Percentiles rank a stretch among this genome's conserved stretches.
phyloP scores from a whole-genome alignment of 148 eudicot species.

The Fagopyrum tataricum region DNA sequence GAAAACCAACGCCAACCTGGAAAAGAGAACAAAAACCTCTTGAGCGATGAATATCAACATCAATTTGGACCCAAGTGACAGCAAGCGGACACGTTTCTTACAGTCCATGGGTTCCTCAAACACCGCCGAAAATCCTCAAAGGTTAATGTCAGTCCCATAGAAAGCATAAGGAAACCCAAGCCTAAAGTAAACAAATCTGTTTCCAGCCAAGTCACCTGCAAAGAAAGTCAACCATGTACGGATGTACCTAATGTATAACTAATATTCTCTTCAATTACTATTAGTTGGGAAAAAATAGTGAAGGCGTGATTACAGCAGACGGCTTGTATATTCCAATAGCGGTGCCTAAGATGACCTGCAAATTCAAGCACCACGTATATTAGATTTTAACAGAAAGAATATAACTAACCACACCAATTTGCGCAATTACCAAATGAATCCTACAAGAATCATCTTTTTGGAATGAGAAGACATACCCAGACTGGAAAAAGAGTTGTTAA shows the following conservation, averaged over 20 bases:
- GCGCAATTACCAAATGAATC: background rate
- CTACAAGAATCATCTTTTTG: background rate
- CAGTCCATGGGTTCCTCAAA: constrained; percentile 95
- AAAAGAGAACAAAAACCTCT: constrained; percentile 4
- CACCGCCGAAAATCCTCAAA: constrained; percentile 96
- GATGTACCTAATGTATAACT: background rate
- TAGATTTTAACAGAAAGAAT: background rate
- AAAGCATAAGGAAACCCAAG: constrained; percentile 98
- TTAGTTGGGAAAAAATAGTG: constrained; percentile 6
- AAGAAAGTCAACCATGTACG: constrained; percentile 15
- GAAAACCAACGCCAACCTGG: constrained; percentile 96
- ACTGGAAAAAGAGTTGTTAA: constrained; percentile 94
- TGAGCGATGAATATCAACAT: background rate
- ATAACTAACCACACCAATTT: background rate
- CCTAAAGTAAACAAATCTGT: constrained; percentile 93
- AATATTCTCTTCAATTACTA: background rate
- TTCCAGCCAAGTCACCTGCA: constrained; percentile 93
- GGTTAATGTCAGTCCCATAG: constrained; percentile 95
- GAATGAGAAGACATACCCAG: constrained; percentile 53
- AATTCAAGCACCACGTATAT: constrained; percentile 1
- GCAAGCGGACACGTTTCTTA: constrained; percentile 26
- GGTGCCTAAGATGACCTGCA: constrained; percentile 83
- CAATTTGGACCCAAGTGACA: constrained; percentile 9
- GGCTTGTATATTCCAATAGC: constrained; percentile 91
- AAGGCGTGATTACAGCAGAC: constrained; percentile 43